These are phyloP conservation scores for Mesembryanthemum crystallinum DNA, from an alignment of 148 eudicot species.

Conservation along the genomic window DNA sequence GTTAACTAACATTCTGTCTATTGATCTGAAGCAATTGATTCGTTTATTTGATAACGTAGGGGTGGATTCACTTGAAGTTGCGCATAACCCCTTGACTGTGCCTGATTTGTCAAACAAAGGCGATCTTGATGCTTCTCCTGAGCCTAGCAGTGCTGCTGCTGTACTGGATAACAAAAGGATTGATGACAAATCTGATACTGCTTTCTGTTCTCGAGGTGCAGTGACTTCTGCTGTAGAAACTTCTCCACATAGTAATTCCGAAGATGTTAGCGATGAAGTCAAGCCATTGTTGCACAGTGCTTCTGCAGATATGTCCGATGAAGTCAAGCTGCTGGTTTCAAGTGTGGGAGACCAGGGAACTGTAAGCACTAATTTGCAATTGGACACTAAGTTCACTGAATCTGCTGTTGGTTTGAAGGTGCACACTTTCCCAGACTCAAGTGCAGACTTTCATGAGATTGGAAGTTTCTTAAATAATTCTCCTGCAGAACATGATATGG, in stretches of 20 bases:
- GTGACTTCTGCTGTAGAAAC: slow-evolving; percentile 26
- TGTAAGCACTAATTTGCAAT: slow-evolving; percentile 11
- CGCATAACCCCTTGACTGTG: slow-evolving; percentile 14
- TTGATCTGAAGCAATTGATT: slow-evolving; percentile 16
- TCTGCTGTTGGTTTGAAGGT: slow-evolving; percentile 19
- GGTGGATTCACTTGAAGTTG: slow-evolving; percentile 22
- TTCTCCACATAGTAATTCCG: background rate
- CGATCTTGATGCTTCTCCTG: slow-evolving; percentile 38
- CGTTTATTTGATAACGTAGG: slow-evolving; percentile 28
- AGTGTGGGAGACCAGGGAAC: slow-evolving; percentile 24
- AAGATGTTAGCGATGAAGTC: background rate
- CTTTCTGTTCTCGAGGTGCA: slow-evolving; percentile 25
- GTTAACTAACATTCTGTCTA: background rate
- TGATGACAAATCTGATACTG: slow-evolving; percentile 30
- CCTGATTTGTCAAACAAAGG: slow-evolving; percentile 33
- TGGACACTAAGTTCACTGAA: slow-evolving; percentile 16
- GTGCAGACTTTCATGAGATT: slow-evolving; percentile 8
- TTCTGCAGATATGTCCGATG: slow-evolving; percentile 7
- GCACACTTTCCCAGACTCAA: slow-evolving; percentile 5
- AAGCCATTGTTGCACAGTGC: slow-evolving; percentile 1
- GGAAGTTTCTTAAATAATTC: slow-evolving; percentile 20
- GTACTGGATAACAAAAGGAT: slow-evolving; percentile 20
- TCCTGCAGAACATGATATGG: slow-evolving; percentile 11
- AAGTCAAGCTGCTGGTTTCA: background rate
- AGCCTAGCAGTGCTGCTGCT: slow-evolving; percentile 25